A percentile compares a stretch with the other conserved stretches of the same genome.
Conservation (phyloP, 2,329 filamentous ascomycete genomes). For the Teratosphaeria epicoccoides region DNA sequence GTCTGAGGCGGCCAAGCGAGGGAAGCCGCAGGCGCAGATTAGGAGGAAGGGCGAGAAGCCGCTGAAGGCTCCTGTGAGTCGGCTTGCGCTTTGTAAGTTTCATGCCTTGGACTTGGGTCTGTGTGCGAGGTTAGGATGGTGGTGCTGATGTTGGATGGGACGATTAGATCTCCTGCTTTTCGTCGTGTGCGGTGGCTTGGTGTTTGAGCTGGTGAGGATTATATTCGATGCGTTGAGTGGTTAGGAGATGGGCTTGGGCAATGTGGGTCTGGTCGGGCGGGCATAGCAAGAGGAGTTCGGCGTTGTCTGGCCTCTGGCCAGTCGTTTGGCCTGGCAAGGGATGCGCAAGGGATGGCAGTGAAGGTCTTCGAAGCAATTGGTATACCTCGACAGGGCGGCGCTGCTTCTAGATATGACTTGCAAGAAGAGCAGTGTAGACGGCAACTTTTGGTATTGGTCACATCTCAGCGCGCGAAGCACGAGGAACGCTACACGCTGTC, state of each 20-base stretch:
- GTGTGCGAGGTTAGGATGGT: not conserved
- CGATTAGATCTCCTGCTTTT: conserved; percentile 48
- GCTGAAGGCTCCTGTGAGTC: conserved; percentile 40
- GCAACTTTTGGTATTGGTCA: not conserved
- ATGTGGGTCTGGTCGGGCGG: not conserved
- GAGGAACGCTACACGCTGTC: not conserved
- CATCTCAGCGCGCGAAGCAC: not conserved
- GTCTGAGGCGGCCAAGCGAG: conserved; percentile 61
- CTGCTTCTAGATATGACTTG: not conserved
- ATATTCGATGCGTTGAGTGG: conserved; percentile 26
- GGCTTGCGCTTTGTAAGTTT: conserved; percentile 49
- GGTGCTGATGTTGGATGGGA: conserved; percentile 2
- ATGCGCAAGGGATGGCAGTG: no score
- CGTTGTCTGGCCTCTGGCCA: not conserved
- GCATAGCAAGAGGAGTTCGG: not conserved
- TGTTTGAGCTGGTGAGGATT: conserved; percentile 46
- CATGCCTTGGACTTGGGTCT: not conserved
- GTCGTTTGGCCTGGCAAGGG: no score
- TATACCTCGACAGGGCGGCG: not conserved
- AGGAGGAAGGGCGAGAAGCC: conserved; percentile 29
- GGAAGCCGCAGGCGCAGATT: conserved; percentile 45
- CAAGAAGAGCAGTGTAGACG: not conserved
- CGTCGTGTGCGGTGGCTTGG: conserved; percentile 49
- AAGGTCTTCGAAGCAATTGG: no score
- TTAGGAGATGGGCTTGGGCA: not conserved